Evolutionary conservation across 176 grass and related monocot genomes (phyloP).

Genomic region (Eremochloa ophiuroides): DNA sequence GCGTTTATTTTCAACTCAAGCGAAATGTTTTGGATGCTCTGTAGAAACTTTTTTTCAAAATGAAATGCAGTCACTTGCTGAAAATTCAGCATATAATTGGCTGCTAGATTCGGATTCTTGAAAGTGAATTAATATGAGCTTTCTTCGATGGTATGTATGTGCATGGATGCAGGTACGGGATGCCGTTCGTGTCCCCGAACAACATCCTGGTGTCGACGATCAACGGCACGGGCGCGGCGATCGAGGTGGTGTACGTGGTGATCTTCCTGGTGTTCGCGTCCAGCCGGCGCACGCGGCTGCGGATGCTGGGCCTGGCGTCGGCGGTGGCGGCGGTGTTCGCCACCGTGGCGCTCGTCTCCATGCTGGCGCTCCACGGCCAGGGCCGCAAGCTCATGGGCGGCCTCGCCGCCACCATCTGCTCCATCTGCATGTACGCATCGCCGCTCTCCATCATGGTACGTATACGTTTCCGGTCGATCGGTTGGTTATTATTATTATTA

Average conservation of each 20-base stretch:
- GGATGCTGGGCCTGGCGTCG: conserved; percentile 50
- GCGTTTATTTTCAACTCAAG: too few relatives aligned
- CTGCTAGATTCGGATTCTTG: too few relatives aligned
- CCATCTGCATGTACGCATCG: conserved; percentile 98
- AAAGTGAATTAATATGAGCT: too few relatives aligned
- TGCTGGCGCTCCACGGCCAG: conserved; percentile 53
- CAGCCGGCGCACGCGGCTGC: conserved; percentile 37
- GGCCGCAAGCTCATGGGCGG: conserved; percentile 69
- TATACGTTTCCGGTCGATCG: too few relatives aligned
- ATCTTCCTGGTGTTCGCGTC: conserved; percentile 70
- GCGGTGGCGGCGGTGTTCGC: conserved; percentile 51
- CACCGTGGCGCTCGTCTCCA: conserved; percentile 50
- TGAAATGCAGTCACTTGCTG: too few relatives aligned
- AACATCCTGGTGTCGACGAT: conserved; percentile 89
- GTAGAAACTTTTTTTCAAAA: too few relatives aligned
- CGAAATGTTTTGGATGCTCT: too few relatives aligned
- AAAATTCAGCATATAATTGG: too few relatives aligned
- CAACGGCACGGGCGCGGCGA: conserved; percentile 65
- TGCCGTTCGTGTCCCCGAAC: conserved; percentile 91
- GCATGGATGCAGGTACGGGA: conserved; percentile 80
- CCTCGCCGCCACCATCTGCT: conserved; percentile 68
- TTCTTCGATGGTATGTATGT: too few relatives aligned
- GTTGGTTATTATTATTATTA: not conserved
- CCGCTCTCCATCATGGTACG: conserved; percentile 94
- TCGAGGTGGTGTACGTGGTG: conserved; percentile 76